Conservation (phyloP, 805 yeast genomes). For the Schizosaccharomyces japonicus region DNA sequence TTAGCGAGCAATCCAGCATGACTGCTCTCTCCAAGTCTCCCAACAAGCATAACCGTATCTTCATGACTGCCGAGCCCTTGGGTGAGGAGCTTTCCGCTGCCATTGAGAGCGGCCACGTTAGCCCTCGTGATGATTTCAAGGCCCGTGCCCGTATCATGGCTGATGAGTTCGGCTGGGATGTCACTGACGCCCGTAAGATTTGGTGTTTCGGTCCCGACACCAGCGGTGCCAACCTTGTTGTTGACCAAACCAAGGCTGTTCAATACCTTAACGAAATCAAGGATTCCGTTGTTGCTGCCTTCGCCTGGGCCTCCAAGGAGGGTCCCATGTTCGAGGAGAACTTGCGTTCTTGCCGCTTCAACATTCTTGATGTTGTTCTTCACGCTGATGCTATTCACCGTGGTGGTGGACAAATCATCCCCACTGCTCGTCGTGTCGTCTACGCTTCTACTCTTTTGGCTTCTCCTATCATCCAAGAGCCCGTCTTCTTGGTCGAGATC, state of each 20-base stretch:
- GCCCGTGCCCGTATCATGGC: slow-evolving; percentile 97
- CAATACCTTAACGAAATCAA: slow-evolving; percentile 97
- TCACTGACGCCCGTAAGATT: slow-evolving; percentile 98
- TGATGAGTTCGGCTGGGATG: slow-evolving; percentile 98
- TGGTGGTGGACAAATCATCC: slow-evolving; percentile 99
- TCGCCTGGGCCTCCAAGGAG: slow-evolving; percentile 99
- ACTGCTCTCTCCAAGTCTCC: slow-evolving; percentile 96
- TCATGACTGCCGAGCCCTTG: slow-evolving; percentile 89
- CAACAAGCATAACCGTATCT: slow-evolving; percentile 99
- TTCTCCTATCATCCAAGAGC: slow-evolving; percentile 97
- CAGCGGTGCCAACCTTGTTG: slow-evolving; percentile 93
- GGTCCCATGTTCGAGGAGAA: slow-evolving; percentile 96
- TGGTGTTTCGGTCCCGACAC: slow-evolving; percentile 99
- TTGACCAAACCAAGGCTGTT: slow-evolving; percentile 98
- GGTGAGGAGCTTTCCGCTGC: slow-evolving; percentile 81
- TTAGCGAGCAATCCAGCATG: slow-evolving; percentile 78
- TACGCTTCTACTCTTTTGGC: slow-evolving; percentile 96
- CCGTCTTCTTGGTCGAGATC: slow-evolving; percentile 95
- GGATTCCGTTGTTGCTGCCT: slow-evolving; percentile 98
- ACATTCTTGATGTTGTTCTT: slow-evolving; percentile 95
- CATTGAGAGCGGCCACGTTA: slow-evolving; percentile 76
- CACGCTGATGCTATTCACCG: slow-evolving; percentile 99
- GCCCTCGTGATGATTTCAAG: slow-evolving; percentile 94
- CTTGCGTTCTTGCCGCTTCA: slow-evolving; percentile 87
- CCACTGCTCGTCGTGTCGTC: slow-evolving; percentile 99